Percentiles rank a stretch among this genome's conserved stretches.
Conservation (phyloP, 169 alveolate genomes). For the Theileria equi region DNA sequence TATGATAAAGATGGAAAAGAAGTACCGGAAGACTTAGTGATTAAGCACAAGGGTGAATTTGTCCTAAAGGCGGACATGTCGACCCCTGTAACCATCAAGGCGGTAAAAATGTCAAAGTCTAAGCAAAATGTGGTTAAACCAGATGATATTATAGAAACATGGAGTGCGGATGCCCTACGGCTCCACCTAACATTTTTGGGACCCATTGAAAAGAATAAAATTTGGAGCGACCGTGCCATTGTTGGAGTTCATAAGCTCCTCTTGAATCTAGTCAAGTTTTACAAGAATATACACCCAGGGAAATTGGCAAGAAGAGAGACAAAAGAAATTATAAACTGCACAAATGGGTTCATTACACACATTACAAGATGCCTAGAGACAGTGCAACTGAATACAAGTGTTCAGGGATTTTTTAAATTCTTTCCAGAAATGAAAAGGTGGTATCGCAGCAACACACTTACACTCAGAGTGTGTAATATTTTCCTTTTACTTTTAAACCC, state of each 20-base stretch:
- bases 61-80: conserved; percentile 23
- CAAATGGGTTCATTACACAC: conserved; percentile 14
- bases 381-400: conserved; percentile 63
- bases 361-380: conserved; percentile 67
- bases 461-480: conserved; percentile 35
- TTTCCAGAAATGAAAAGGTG: neutral
- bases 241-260: conserved; percentile 63
- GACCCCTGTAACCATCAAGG: conserved; percentile 38
- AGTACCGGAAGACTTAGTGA: conserved; percentile 10
- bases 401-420: conserved; percentile 50
- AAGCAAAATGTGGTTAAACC: conserved; percentile 82
- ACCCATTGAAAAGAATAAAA: conserved; percentile 77
- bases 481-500: conserved; percentile 71
- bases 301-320: neutral
- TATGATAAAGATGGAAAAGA: conserved; percentile 14
- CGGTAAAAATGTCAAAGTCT: conserved; percentile 86
- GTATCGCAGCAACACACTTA: conserved; percentile 12
- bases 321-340: neutral
- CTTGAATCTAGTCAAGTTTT: conserved; percentile 37
- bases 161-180: conserved; percentile 85
- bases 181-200: conserved; percentile 83
- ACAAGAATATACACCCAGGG: neutral
- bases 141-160: conserved; percentile 57
- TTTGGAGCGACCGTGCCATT: conserved; percentile 72
- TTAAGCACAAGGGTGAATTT: conserved; percentile 39